Evolutionary conservation across 192 early-diverging fungal genomes (phyloP), one percentile per base, ranked within the genome.

Genomic region (Linnemannia zychae): DNA sequence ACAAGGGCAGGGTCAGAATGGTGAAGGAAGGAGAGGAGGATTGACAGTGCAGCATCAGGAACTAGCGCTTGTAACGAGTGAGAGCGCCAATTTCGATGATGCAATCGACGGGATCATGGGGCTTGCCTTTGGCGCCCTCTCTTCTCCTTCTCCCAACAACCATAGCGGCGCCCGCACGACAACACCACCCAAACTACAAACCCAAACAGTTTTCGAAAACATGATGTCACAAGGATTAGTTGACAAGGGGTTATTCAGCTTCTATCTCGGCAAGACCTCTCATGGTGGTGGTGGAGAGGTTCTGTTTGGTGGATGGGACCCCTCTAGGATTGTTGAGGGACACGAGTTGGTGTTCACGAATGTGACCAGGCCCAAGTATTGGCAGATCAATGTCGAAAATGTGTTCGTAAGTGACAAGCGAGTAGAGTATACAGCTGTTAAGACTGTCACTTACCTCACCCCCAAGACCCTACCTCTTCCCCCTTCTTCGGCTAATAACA

Each of bases 41-140:
- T 71, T 38, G 40, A 76, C 18, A 0, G 72, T 67, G 11, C 34
- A 20, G 34, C 18, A 73, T 20, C 48, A 70, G 22, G 28, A 46
- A 24, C 47, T 47, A 15, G 76, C 47, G 24, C 76, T 50, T 28
- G 72, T 73, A 16, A 73, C 72, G 18, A 36, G 47, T 2, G 72
- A 73, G 7, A 79, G 77, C 24, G 76, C 82, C 7, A 92, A 90
- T 65, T 85, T 87, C 50, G 77, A 80, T 17, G 93, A 92, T 63
- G 88, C 86, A 0, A 91, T 92, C 13, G 92, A 93, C 50, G 93
- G 93, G 7, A 82, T 94, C 24, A 75, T 94, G 18, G 93, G 93
- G 38, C 90, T 94, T 6, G 91, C 90, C 22, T 92, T 91, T 87
- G 86, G 92, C 17, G 65, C 70, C 24, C 78, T 89, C 24, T 78